Evolutionary conservation across 768 basidiomycete species (phyloP).

Genomic region (Mrakia frigida): DNA sequence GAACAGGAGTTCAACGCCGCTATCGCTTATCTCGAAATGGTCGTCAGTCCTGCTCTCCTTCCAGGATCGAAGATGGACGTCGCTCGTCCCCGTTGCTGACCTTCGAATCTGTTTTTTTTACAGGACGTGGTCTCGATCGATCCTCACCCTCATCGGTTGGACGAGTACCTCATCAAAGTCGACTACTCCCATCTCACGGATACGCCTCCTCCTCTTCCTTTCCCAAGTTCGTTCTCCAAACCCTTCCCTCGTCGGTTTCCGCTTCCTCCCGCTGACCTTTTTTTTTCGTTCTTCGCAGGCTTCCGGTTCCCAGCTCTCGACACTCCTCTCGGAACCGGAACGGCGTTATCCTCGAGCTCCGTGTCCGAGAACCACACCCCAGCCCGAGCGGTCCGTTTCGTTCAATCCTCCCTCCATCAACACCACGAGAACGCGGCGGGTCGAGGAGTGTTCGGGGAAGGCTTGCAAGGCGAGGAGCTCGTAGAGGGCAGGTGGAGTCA

Average conservation of each 20-base stretch:
- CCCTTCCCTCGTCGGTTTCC: conserved; percentile 7
- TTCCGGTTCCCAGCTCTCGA: conserved; percentile 25
- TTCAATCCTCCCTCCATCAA: background rate
- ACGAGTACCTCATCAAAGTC: conserved; percentile 31
- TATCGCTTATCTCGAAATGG: conserved; percentile 23
- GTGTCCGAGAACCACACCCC: conserved; percentile 11
- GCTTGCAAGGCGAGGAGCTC: background rate
- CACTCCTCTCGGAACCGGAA: conserved; percentile 21
- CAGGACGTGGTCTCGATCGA: conserved; percentile 33
- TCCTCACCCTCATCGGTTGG: conserved; percentile 27
- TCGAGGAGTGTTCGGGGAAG: background rate
- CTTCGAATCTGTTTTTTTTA: background rate
- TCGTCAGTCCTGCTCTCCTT: too few relatives aligned
- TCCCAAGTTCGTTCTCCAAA: conserved; percentile 16
- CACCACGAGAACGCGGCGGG: background rate
- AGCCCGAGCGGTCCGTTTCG: conserved; percentile 2
- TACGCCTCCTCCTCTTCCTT: conserved; percentile 18
- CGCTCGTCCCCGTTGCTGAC: background rate
- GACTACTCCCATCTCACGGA: conserved; percentile 12
- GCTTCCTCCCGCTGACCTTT: background rate
- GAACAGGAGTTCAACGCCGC: conserved; percentile 32
- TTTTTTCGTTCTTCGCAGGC: background rate
- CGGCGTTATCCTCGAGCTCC: background rate
- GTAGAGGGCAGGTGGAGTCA: conserved; percentile 26
- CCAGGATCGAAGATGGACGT: too few relatives aligned